Evolutionary conservation across 345 rosid species (phyloP).

Genomic region (Bruguiera parviflora): DNA sequence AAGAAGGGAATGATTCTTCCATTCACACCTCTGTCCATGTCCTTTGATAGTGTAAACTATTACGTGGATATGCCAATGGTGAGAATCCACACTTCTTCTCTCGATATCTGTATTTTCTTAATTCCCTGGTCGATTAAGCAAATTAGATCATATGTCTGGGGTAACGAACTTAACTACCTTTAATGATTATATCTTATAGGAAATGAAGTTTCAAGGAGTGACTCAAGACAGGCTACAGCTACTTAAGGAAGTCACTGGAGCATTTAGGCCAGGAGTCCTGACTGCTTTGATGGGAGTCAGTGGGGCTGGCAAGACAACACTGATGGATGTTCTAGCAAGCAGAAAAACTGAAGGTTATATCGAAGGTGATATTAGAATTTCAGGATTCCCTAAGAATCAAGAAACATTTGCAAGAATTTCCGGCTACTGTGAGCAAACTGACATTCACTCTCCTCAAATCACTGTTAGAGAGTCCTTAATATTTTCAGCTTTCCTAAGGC

Average conservation of each 20-base stretch:
- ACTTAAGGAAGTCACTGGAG: constrained; percentile 67
- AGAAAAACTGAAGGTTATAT: constrained; percentile 87
- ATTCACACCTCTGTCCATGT: constrained; percentile 17
- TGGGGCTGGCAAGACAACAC: constrained; percentile 98
- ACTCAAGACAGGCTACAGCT: constrained; percentile 64
- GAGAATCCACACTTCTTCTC: neutral
- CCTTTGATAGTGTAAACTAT: constrained; percentile 14
- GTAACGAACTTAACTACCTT: too few species aligned
- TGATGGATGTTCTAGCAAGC: constrained; percentile 97
- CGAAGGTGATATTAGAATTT: constrained; percentile 80
- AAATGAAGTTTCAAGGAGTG: constrained; percentile 83
- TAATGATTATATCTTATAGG: constrained; percentile 32
- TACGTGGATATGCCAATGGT: constrained; percentile 16
- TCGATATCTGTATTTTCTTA: neutral
- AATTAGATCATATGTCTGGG: too few species aligned
- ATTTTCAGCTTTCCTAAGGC: constrained; percentile 82
- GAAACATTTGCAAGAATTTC: constrained; percentile 93
- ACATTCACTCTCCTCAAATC: constrained; percentile 90
- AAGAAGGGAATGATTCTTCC: constrained; percentile 20
- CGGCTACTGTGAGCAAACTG: constrained; percentile 85
- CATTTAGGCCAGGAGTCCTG: constrained; percentile 85
- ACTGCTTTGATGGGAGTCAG: constrained; percentile 96
- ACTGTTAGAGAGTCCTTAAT: constrained; percentile 78
- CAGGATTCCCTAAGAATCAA: constrained; percentile 79
- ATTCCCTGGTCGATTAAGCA: too few species aligned